Base-by-base conservation (phyloP, 345 rosid genomes). In the Citrus mangshanensis region DNA sequence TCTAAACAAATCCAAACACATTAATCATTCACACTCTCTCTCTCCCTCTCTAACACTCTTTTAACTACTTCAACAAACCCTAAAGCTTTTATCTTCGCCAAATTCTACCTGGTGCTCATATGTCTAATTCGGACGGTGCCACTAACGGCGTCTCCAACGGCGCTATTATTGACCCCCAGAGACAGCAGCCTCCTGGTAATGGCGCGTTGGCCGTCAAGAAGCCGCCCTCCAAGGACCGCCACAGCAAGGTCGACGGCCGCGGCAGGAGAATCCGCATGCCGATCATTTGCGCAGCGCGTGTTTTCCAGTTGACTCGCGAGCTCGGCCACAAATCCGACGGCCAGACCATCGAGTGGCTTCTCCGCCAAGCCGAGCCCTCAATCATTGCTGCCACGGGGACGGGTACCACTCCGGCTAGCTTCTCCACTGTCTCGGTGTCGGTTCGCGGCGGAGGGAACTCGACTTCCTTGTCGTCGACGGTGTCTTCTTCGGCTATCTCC, bases 351-450 rank as follows among this genome's bases (percentile, higher is more conserved):
- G 98, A 97, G 79, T 97, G 99, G 99, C 91, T 97, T 1, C 97
- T 97, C n/a, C 98, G 98, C 78, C 98, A 97, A 81, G 99, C 98
- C 6, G 99, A 97, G 87, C 98, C 98, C 25, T 94, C 99, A 9
- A 96, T 96, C 73, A 93, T 96, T 74, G 99, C 99, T 18, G 99
- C 99, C 18, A 96, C 99, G 4, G 98, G 99, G 0, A 90, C 98
- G 0, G 98, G 99, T 0, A 96, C 99, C 12, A 96, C 98, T 24
- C 99, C 99, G 0, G 98, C 99, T 1, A 91, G 92, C 82, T 91
- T 91, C 85, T 96, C 99, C 19, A 87, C 94, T 9, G 86, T 91
- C 9, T 93, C 99, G 7, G 86, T 87, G 56, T 89, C 99, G 4
- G 80, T 89, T 19, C 91, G 98, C 0, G 87, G 91, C 4, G 86